phyloP scores from a whole-genome alignment of 73 alveolate species.

The Tetrahymena elliotti region DNA sequence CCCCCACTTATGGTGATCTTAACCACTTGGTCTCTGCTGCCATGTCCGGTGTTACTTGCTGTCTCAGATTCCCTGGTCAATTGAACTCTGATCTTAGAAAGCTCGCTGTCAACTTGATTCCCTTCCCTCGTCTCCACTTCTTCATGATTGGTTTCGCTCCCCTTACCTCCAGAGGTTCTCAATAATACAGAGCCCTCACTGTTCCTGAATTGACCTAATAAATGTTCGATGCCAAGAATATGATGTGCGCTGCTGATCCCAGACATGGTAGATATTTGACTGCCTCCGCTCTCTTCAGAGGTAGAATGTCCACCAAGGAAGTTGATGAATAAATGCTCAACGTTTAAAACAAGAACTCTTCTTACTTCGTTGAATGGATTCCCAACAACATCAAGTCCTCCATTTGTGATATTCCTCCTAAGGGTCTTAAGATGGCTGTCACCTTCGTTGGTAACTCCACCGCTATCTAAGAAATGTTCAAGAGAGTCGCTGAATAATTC shows the following conservation, averaged over 20 bases:
- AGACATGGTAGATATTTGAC: slow-evolving; percentile 97
- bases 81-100: slow-evolving; percentile 95
- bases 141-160: slow-evolving; percentile 99
- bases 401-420: slow-evolving; percentile 97
- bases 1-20: slow-evolving; percentile 97
- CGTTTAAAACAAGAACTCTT: slow-evolving; percentile 91
- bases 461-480: slow-evolving; percentile 96
- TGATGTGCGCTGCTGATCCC: slow-evolving; percentile 99
- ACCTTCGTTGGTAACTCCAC: slow-evolving; percentile 96
- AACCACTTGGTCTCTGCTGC: slow-evolving; percentile 95
- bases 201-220: slow-evolving; percentile 97
- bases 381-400: slow-evolving; percentile 92
- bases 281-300: slow-evolving; percentile 98
- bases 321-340: slow-evolving; percentile 94
- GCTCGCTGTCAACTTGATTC: slow-evolving; percentile 96
- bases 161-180: slow-evolving; percentile 97
- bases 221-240: slow-evolving; percentile 98
- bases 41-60: slow-evolving; percentile 94
- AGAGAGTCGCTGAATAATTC: slow-evolving; percentile 96
- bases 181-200: slow-evolving; percentile 95
- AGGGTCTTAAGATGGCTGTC: slow-evolving; percentile 97
- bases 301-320: slow-evolving; percentile 97
- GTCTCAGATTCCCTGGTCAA: slow-evolving; percentile 97
- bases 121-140: slow-evolving; percentile 99
- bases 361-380: slow-evolving; percentile 97